Conservation (phyloP, 495 filamentous ascomycete genomes). For the Penicilliopsis zonata region DNA sequence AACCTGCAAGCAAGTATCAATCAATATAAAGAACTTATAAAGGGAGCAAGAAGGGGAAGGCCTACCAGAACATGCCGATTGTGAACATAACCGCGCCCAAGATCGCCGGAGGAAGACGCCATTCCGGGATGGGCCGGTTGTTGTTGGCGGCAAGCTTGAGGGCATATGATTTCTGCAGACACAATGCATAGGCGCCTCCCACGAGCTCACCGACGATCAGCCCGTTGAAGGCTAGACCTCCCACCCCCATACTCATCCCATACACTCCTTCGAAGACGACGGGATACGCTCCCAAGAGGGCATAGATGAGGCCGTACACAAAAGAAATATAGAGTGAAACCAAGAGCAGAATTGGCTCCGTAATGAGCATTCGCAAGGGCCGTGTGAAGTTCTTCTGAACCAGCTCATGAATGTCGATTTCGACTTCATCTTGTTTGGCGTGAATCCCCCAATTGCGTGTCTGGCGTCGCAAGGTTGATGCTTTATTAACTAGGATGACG, state of each 20-base stretch:
- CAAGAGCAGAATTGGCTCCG: constrained; percentile 33
- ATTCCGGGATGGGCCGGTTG: constrained; percentile 43
- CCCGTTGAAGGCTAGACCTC: constrained; percentile 11
- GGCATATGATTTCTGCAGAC: constrained; percentile 43
- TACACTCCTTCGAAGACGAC: constrained; percentile 24
- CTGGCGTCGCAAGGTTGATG: constrained; percentile 21
- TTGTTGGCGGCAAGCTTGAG: constrained; percentile 57
- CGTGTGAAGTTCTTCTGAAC: constrained; percentile 29
- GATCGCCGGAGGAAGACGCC: constrained; percentile 21
- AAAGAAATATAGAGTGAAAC: constrained; percentile 36
- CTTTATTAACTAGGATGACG: constrained; percentile 27
- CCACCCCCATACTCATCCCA: constrained; percentile 7
- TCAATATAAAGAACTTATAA: constrained; percentile 39
- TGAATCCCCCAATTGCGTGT: constrained; percentile 35
- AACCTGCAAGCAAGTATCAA: constrained; percentile 34
- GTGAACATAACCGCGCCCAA: constrained; percentile 40
- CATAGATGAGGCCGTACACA: constrained; percentile 34
- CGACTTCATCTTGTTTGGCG: constrained; percentile 35
- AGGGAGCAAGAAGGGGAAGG: constrained; percentile 60
- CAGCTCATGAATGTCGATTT: constrained; percentile 23
- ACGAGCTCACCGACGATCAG: constrained; percentile 11
- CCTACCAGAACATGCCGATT: constrained; percentile 47
- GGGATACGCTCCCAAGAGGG: constrained; percentile 31
- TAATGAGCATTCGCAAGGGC: constrained; percentile 30
- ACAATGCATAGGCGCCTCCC: constrained; percentile 31